Base-by-base conservation (phyloP, 2,329 filamentous ascomycete species). In the Drechslerella coelobrocha region DNA sequence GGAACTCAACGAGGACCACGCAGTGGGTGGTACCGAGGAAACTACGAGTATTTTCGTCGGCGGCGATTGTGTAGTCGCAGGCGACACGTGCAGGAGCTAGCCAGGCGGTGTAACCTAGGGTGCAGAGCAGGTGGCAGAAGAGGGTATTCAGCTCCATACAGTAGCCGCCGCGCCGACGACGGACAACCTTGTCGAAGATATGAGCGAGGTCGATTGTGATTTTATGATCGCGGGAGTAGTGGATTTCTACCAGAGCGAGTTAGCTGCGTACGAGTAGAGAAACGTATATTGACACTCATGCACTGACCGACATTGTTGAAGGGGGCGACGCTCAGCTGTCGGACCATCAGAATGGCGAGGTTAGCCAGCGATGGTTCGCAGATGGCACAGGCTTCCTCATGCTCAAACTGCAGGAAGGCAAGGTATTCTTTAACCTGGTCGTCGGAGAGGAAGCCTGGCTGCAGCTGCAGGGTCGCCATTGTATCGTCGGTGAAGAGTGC, bases 141-240 rank as follows among this genome's bases (percentile, higher is more conserved):
- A 71, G 59, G 39, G 39, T 50, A 41, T 71, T 71, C 14, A 63
- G 26, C 29, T 71, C 66, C 57, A 71, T 62, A 53, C 59, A 59
- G 29, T 59, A 63, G 47, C 66, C 66, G 10, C 66, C 66, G 23
- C 66, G 24, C 54, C 47, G 57, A 39, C 45, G 66, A 29, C 12
- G 52, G 53, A 71, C 12, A 27, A 71, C 39, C 37, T 71, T 71
- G 53, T 71, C 39, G 29, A 63, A 71, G n/a, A 71, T 47, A 48
- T 8, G 14, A 23, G 45, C 27, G 39, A 63, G 39, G 4, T 51
- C 19, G 12, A 71, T 63, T 31, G 41, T 45, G 19, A 63, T 29
- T 6, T 17, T 50, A 17, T 53, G 66, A 14, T 19, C 14, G 51
- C 48, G 27, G 1, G 66, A 48, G 19, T 71, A 71, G 54, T 71